Base-by-base conservation (phyloP, 257 asterid species). In the Phtheirospermum japonicum region DNA sequence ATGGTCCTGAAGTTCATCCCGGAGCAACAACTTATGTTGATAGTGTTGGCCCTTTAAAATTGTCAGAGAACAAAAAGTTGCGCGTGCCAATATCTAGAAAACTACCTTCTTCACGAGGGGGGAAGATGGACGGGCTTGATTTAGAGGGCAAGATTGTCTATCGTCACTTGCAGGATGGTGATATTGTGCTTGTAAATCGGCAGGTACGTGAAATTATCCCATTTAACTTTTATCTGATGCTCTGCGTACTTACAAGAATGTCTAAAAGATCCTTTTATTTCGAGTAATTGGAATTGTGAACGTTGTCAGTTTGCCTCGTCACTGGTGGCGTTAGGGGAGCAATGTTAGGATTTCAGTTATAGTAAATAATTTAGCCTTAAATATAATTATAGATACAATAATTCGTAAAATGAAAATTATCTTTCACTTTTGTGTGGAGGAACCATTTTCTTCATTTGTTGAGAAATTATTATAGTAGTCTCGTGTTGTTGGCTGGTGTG, bases 81-180 rank as follows among this genome's bases (percentile, higher is more conserved):
- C 92, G 98, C 57, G 53, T 66, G 42, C 81, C 89, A 42, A 71
- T 86, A 70, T 84, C 96, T 39, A 76, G 95, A 65, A 88, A 86
- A 66, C 71, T 91, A 59, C 85, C 94, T 59, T 91, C 98, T 72
- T 88, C 96, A 18, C 81, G 98, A 61, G 97, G 98, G 4, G 74
- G 30, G 59, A 71, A 51, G 53, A 63, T 88, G 67, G 82, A 82
- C 6, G 88, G 77, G 64, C 77, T 77, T 73, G 96, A 84, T 48
- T 77, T 85, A 73, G 98, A 91, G 83, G 87, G 98, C 11, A 91
- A 88, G 77, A 65, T 59, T 63, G 95, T 91, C 33, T 60, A 69
- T 73, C 92, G 98, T 51, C 98, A 91, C 83, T 72, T 91, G 84
- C 90, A 78, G 76, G 98, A 91, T 81, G 98, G 98, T 48, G 98